Evolutionary conservation across 2,329 filamentous ascomycete species (phyloP), one percentile per base, ranked within the genome.

Genomic region (Stemphylium vesicarium): DNA sequence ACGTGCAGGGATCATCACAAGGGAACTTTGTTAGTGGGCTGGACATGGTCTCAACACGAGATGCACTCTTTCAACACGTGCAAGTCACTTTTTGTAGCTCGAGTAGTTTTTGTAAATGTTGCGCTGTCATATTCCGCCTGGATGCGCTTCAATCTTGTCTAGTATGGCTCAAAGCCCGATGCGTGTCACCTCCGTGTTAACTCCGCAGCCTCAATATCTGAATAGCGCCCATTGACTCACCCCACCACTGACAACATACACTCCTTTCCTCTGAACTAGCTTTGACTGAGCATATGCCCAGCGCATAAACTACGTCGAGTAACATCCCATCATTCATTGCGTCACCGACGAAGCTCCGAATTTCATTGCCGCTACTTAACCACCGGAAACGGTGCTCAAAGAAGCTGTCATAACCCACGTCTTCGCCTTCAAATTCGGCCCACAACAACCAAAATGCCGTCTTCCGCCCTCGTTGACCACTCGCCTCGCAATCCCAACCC

Each of bases 401-500:
- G 26, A 18, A 49, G 39, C 26, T 40, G 39, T 32, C 26, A 16
- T 20, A 42, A 33, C 26, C 24, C 24, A 9, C 35, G 18, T 8
- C 39, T 8, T 16, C 35, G 15, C 22, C 10, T n/a, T 26, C 36
- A 16, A n/a, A 16, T 11, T 16, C n/a, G 11, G n/a, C 38, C 16
- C 8, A 22, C 31, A 4, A n/a, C 36, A 44, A 4, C 37, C 64
- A 61, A 51, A 4, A 82, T 82, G 80, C 66, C 77, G 58, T 57
- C 74, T 53, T 74, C 78, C 63, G 81, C 77, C 57, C 67, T 89
- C 37, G 81, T 88, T 60, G 94, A 97, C 74, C 88, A 97, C 77
- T 97, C 94, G 56, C 92, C 93, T 69, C 88, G 89, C 73, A 88
- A 96, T 76, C 90, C 91, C 56, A 84, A 89, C 60, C 88, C 89